Conservation (phyloP, 495 filamentous ascomycete genomes). For the Talaromyces borbonicus region DNA sequence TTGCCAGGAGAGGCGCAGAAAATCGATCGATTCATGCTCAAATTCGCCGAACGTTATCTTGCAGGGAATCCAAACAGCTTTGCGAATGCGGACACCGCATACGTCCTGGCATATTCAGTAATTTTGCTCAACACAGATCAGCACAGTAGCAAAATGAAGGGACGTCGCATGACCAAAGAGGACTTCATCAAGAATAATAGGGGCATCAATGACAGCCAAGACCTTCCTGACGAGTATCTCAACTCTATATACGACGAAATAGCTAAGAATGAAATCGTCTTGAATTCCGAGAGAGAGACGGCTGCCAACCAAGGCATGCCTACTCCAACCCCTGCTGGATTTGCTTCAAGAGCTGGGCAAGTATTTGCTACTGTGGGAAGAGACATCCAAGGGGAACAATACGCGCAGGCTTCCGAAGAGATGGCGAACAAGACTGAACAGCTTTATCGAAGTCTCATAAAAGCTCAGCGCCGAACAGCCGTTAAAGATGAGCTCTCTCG, state of each 20-base stretch:
- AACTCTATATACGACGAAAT: conserved; percentile 88
- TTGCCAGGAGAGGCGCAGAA: conserved; percentile 96
- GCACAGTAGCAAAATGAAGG: conserved; percentile 80
- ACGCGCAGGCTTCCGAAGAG: conserved; percentile 88
- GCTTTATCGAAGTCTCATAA: conserved; percentile 81
- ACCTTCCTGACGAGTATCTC: conserved; percentile 90
- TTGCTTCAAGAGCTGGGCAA: conserved; percentile 81
- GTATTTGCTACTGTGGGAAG: conserved; percentile 83
- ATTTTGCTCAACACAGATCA: conserved; percentile 96
- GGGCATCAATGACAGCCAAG: conserved; percentile 93
- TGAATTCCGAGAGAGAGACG: conserved; percentile 81
- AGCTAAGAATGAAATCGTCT: conserved; percentile 79
- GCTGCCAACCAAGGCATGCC: conserved; percentile 62
- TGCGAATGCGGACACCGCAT: conserved; percentile 95
- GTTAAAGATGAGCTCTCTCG: conserved; percentile 56
- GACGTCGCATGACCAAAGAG: conserved; percentile 77
- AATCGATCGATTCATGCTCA: conserved; percentile 99
- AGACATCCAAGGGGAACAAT: conserved; percentile 86
- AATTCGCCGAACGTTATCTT: conserved; percentile 94
- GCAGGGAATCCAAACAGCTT: conserved; percentile 94
- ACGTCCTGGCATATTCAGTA: conserved; percentile 90
- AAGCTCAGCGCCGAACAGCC: conserved; percentile 69
- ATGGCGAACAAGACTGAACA: conserved; percentile 85
- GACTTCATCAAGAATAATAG: conserved; percentile 99
- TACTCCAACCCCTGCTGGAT: conserved; percentile 47